Evolutionary conservation across 78 protist species (phyloP).

Genomic region (Cavenderia fasciculata): DNA sequence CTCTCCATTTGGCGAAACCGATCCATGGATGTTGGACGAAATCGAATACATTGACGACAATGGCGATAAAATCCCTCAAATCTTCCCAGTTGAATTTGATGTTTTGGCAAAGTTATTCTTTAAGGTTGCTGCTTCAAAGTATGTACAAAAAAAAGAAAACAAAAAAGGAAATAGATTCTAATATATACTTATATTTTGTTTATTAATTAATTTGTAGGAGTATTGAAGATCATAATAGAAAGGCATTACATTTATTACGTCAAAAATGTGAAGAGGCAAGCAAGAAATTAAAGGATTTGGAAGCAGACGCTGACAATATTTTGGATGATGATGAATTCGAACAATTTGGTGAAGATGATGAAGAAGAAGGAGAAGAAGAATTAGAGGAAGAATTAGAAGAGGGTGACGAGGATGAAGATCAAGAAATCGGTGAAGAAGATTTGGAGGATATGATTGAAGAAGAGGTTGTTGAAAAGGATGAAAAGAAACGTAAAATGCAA

Average conservation of each 20-base stretch:
- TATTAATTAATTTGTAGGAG: not conserved
- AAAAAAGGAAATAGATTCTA: not conserved
- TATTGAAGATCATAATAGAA: constrained; percentile 34
- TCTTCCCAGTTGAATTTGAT: constrained; percentile 54
- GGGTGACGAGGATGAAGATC: not conserved
- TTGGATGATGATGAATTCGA: not conserved
- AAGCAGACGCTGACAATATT: constrained; percentile 23
- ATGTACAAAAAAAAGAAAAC: not conserved
- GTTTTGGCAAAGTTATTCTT: constrained; percentile 51
- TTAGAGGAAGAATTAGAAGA: not conserved
- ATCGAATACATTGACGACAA: not conserved
- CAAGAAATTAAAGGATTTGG: constrained; percentile 31
- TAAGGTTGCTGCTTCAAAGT: constrained; percentile 58
- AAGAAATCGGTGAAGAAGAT: not conserved
- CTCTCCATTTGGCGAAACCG: constrained; percentile 36
- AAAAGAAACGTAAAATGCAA: too few relatives aligned
- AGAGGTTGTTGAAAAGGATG: too few relatives aligned
- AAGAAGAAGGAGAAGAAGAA: not conserved
- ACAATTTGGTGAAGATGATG: not conserved
- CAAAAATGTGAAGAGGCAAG: constrained; percentile 1
- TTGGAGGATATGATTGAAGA: too few relatives aligned
- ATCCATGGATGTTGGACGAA: constrained; percentile 33
- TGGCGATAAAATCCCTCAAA: not conserved
- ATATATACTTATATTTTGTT: not conserved
- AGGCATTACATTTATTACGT: not conserved